Base-by-base conservation (phyloP, 1,284 basidiomycete species). In the Ganoderma boninense region DNA sequence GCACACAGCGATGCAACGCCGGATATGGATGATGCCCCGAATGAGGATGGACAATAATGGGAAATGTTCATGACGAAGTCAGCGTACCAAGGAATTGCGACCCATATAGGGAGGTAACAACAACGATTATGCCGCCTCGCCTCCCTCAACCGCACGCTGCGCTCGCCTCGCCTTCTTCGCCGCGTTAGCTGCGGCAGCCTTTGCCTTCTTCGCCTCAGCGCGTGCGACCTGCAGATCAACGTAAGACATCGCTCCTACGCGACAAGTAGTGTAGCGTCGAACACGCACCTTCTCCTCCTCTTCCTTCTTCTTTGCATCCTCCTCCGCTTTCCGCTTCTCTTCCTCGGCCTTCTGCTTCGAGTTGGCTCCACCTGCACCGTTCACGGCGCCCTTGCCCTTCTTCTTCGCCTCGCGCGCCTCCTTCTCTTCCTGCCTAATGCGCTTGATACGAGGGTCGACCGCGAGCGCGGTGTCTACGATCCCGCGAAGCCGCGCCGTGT, bases 381-480 rank as follows among this genome's bases (percentile, higher is more conserved):
- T 76, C 26, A 77, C 77, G 20, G 83, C 80, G 62, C 80, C 70
- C 81, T 87, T 82, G 79, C 83, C 88, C 81, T 90, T 90, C 86
- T 96, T 97, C 88, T 99, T 99, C 57, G 95, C 95, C 78, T 97
- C 95, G 40, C 97, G 89, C 1, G 95, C 96, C 70, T 95, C 96
- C 82, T 98, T 99, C 84, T 99, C 97, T 79, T 98, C 92, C 75
- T 96, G 93, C 83, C 97, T 98, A 87, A 99, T 98, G 73, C 95
- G 89, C 86, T 97, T 99, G 87, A 99, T 98, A 73, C 97, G 95
- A 40, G 97, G 97, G 82, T 99, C 97, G 72, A 92, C 80, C 70
- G 90, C 88, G 67, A 99, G 88, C 11, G 96, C 91, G 70, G 93
- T 85, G 85, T 99, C 98, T 63, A 99, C 96, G 35, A 99, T 87